These are phyloP conservation scores for Cordia subcordata DNA, from an alignment of 257 asterid genomes.

Conservation along the genomic window DNA sequence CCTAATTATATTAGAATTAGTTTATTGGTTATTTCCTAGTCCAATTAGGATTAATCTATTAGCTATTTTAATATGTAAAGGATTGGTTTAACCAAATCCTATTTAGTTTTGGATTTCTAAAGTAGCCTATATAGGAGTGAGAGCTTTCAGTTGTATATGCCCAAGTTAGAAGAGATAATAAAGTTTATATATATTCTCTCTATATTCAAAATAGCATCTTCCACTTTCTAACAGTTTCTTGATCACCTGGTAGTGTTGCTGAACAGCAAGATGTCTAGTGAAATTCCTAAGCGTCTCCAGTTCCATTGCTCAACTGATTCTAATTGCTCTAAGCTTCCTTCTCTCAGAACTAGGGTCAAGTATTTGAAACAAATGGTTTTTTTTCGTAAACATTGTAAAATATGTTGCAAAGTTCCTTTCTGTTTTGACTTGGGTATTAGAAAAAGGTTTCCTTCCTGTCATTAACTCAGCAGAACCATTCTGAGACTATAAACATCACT, in stretches of 20 bases:
- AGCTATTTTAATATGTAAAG: too few relatives aligned
- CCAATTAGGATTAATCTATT: too few relatives aligned
- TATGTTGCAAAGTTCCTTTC: conserved; percentile 32
- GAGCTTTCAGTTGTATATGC: too few relatives aligned
- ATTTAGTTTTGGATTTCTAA: too few relatives aligned
- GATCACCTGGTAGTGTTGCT: not conserved
- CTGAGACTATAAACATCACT: conserved; percentile 63
- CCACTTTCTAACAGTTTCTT: too few relatives aligned
- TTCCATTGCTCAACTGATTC: conserved; percentile 31
- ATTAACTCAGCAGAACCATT: conserved; percentile 50
- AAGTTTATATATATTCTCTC: too few relatives aligned
- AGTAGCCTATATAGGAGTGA: too few relatives aligned
- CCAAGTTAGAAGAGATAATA: too few relatives aligned
- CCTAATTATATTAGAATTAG: too few relatives aligned
- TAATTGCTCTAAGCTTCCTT: conserved; percentile 38
- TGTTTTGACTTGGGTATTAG: conserved; percentile 1
- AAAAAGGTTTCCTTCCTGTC: conserved; percentile 41
- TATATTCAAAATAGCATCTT: too few relatives aligned
- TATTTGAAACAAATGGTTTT: conserved; percentile 25
- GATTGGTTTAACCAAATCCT: too few relatives aligned
- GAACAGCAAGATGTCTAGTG: not conserved
- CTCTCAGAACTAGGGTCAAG: conserved; percentile 34
- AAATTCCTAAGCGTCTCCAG: conserved; percentile 27
- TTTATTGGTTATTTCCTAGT: too few relatives aligned
- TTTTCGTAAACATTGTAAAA: conserved; percentile 27